Evolutionary conservation across 306 rosid species (phyloP).

Genomic region (Heteromeles arbutifolia): DNA sequence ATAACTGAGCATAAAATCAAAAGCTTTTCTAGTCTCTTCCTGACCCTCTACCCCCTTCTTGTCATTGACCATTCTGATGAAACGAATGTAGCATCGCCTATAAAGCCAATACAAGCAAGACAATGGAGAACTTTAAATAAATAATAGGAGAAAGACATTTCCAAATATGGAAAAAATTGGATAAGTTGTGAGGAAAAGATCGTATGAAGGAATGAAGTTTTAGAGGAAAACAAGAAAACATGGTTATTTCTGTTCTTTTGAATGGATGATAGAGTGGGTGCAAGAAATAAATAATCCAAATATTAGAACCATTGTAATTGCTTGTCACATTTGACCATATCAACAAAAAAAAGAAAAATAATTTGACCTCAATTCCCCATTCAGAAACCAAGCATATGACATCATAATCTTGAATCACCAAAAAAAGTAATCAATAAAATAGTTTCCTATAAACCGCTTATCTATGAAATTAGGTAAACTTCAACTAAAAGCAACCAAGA

Average conservation of each 20-base stretch:
- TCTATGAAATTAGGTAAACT: neutral
- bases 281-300: too few relatives aligned
- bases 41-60: constrained; percentile 88
- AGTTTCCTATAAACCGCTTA: neutral
- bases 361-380: neutral
- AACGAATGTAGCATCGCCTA: constrained; percentile 93
- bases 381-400: neutral
- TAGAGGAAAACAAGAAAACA: neutral
- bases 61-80: constrained; percentile 80
- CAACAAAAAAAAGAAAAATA: neutral
- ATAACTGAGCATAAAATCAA: constrained; percentile 89
- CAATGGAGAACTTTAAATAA: neutral
- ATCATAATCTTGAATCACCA: neutral
- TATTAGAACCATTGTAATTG: neutral
- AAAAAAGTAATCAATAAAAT: neutral
- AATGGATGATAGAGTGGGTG: neutral
- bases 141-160: neutral
- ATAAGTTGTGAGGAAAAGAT: neutral
- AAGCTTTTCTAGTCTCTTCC: constrained; percentile 98
- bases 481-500: neutral
- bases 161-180: neutral
- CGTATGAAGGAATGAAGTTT: neutral
- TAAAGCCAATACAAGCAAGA: constrained; percentile 25
- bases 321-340: neutral
- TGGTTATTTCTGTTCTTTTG: neutral